Evolutionary conservation across 2,329 filamentous ascomycete species (phyloP).

Genomic region (Monosporascus sp.): DNA sequence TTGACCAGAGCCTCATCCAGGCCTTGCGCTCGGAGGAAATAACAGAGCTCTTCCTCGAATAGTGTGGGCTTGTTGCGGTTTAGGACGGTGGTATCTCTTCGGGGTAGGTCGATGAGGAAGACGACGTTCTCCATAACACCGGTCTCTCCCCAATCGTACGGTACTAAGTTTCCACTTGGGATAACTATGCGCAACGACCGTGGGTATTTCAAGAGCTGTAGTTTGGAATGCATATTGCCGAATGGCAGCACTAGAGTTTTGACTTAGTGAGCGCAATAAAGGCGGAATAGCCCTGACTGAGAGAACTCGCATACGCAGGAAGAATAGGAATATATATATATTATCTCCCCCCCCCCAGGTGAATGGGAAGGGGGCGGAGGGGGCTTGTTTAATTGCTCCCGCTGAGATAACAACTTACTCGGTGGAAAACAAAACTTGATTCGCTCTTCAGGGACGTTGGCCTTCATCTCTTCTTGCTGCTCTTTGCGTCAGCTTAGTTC

Average conservation of each 20-base stretch:
- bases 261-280: not conserved
- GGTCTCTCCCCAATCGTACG: constrained; percentile 84
- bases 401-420: constrained; percentile 27
- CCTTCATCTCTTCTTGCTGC: constrained; percentile 45
- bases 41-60: constrained; percentile 66
- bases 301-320: not conserved
- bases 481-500: not conserved
- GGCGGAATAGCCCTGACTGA: not conserved
- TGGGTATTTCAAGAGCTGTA: constrained; percentile 80
- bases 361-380: too few species aligned
- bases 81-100: constrained; percentile 31
- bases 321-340: too few species aligned
- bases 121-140: constrained; percentile 84
- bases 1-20: constrained; percentile 59
- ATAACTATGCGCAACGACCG: constrained; percentile 73
- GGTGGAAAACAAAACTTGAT: constrained; percentile 76
- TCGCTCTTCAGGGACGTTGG: constrained; percentile 42
- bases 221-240: constrained; percentile 87
- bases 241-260: constrained; percentile 51
- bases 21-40: constrained; percentile 64
- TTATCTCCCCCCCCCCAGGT: too few species aligned
- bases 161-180: constrained; percentile 79
- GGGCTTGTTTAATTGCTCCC: not conserved
- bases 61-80: constrained; percentile 31
- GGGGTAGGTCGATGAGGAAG: constrained; percentile 88